These are phyloP conservation scores for Dalechampia spathulata DNA, from an alignment of 441 rosid genomes.

Conservation along the genomic window DNA sequence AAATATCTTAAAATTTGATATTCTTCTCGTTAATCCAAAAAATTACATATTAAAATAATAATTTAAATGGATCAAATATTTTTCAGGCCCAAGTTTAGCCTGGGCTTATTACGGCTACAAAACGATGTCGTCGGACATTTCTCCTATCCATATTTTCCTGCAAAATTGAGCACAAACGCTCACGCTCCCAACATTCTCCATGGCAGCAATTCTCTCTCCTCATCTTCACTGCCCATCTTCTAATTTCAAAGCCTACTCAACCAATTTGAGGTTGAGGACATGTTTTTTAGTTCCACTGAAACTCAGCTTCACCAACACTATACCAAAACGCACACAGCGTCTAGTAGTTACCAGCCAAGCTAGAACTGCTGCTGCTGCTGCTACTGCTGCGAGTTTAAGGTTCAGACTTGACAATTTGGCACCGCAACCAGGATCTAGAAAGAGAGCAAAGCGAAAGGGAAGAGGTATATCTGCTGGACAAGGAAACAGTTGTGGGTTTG, in stretches of 20 bases:
- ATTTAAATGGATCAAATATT: too few relatives aligned
- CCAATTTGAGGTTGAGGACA: slow-evolving; percentile 28
- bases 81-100: too few relatives aligned
- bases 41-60: too few relatives aligned
- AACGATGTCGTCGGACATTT: not conserved
- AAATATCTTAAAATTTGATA: too few relatives aligned
- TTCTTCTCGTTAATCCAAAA: too few relatives aligned
- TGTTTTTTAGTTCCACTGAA: slow-evolving; percentile 25
- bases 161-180: not conserved
- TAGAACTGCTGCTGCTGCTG: slow-evolving; percentile 10
- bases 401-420: slow-evolving; percentile 75
- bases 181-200: slow-evolving; percentile 17
- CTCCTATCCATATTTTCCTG: not conserved
- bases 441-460: slow-evolving; percentile 85
- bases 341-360: slow-evolving; percentile 31
- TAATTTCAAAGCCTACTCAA: slow-evolving; percentile 45
- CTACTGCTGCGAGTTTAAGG: slow-evolving; percentile 22
- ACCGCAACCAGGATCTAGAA: slow-evolving; percentile 85
- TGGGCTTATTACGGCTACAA: too few relatives aligned
- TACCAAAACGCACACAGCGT: slow-evolving; percentile 5
- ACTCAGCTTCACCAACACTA: slow-evolving; percentile 19
- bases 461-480: slow-evolving; percentile 91
- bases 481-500: slow-evolving; percentile 91
- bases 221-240: slow-evolving; percentile 23
- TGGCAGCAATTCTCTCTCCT: slow-evolving; percentile 44